Evolutionary conservation across 2,329 filamentous ascomycete species (phyloP).

Genomic region (Fusarium humuli): DNA sequence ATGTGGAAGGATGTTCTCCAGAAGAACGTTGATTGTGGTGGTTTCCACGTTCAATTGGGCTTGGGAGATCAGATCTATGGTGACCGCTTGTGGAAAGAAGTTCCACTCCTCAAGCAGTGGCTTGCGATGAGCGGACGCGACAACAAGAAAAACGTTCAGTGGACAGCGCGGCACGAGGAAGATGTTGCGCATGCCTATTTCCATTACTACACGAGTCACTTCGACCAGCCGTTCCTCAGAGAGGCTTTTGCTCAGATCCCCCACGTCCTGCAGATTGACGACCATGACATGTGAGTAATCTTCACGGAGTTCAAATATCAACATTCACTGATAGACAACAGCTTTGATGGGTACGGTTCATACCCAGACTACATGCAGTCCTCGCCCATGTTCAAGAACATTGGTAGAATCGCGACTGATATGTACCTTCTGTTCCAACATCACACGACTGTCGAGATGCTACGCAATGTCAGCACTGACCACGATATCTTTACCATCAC

Average conservation of each 20-base stretch:
- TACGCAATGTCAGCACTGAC: constrained; percentile 89
- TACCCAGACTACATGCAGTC: constrained; percentile 99
- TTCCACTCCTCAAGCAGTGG: constrained; percentile 95
- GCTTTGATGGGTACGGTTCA: constrained; percentile 96
- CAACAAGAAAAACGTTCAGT: constrained; percentile 87
- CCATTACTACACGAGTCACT: constrained; percentile 98
- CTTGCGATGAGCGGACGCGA: constrained; percentile 92
- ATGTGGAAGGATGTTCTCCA: constrained; percentile 99
- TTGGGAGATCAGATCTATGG: constrained; percentile 96
- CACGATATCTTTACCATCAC: constrained; percentile 96
- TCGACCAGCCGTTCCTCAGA: constrained; percentile 93
- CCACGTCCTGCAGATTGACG: constrained; percentile 90
- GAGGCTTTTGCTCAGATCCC: constrained; percentile 99
- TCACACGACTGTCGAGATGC: constrained; percentile 92
- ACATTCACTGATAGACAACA: constrained; percentile 52
- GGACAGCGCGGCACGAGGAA: constrained; percentile 95
- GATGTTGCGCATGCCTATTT: constrained; percentile 97
- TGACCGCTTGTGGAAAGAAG: constrained; percentile 95
- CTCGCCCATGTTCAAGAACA: constrained; percentile 98
- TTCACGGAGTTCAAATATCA: neutral
- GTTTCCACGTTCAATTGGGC: constrained; percentile 93
- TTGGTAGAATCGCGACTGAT: constrained; percentile 92
- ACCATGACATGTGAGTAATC: constrained; percentile 91
- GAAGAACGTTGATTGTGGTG: constrained; percentile 95
- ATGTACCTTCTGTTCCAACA: constrained; percentile 99